Percentiles rank a stretch among this genome's conserved stretches.
Evolutionary conservation across 1,284 basidiomycete genomes (phyloP).

Genomic region (Puccinia novopanici): DNA sequence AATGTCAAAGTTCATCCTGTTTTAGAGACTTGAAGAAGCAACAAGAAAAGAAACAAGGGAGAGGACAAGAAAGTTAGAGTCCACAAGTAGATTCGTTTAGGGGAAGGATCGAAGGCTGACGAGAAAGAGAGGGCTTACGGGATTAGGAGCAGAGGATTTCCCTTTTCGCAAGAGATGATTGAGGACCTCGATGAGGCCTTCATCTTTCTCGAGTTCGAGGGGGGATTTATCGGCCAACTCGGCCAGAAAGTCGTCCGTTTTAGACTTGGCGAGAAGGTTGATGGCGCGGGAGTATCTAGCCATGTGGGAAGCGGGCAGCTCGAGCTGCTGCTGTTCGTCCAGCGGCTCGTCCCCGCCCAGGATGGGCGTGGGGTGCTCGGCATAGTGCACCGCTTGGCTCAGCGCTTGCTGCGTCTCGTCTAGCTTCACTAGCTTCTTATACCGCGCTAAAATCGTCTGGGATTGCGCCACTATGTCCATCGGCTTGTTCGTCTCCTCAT

Average conservation of each 20-base stretch:
- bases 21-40: slow-evolving; percentile 16
- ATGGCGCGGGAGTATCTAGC: slow-evolving; percentile 20
- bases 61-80: no score
- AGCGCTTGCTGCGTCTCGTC: background rate
- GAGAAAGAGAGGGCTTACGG: slow-evolving; percentile 4
- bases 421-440: background rate
- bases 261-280: slow-evolving; percentile 35
- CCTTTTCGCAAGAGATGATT: slow-evolving; percentile 24
- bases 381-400: background rate
- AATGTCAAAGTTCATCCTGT: background rate
- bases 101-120: background rate
- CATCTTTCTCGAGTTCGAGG: slow-evolving; percentile 21
- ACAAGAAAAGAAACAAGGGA: background rate
- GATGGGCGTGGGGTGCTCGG: background rate
- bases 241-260: slow-evolving; percentile 27
- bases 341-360: background rate
- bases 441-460: background rate
- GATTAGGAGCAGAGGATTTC: slow-evolving; percentile 18
- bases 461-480: slow-evolving; percentile 25
- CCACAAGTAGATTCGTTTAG: no score
- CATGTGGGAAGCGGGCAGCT: background rate
- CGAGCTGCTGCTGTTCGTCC: background rate
- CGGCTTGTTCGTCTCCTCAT: slow-evolving; percentile 37
- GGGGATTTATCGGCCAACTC: slow-evolving; percentile 37
- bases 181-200: slow-evolving; percentile 37